Conservation (phyloP, 1,284 basidiomycete genomes). For the Malassezia vespertilionis region DNA sequence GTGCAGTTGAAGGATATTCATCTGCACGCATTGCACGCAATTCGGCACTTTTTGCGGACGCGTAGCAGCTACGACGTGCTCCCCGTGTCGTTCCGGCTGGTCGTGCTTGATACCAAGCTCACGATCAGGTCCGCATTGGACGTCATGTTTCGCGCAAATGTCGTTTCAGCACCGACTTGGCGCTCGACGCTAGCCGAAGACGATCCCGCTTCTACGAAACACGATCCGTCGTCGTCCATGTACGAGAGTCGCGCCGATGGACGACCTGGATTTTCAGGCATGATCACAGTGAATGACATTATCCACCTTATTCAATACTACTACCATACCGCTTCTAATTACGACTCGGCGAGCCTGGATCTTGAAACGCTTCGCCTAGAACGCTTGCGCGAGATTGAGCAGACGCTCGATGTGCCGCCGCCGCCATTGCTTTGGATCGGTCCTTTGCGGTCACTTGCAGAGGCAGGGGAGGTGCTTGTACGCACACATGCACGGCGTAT, state of each 20-base stretch:
- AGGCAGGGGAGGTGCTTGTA: conserved; percentile 79
- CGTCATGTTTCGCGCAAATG: conserved; percentile 54
- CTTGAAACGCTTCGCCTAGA: conserved; percentile 90
- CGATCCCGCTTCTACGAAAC: neutral
- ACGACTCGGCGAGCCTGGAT: conserved; percentile 76
- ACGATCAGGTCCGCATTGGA: conserved; percentile 44
- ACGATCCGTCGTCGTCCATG: neutral
- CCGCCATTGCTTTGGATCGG: conserved; percentile 83
- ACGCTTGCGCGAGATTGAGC: conserved; percentile 65
- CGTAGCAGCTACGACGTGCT: conserved; percentile 87
- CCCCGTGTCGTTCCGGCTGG: conserved; percentile 86
- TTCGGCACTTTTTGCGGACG: conserved; percentile 71
- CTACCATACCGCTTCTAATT: conserved; percentile 48
- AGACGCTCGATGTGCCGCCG: conserved; percentile 75
- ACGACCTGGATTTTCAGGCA: conserved; percentile 41
- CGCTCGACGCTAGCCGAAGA: conserved; percentile 32
- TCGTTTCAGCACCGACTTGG: conserved; percentile 95
- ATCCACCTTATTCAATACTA: conserved; percentile 47
- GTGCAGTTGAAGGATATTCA: conserved; percentile 28
- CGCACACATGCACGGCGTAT: conserved; percentile 89
- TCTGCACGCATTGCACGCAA: conserved; percentile 57
- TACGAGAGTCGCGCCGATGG: conserved; percentile 14
- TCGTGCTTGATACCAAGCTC: conserved; percentile 66
- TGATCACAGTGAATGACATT: conserved; percentile 47
- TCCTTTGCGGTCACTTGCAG: conserved; percentile 71